Evolutionary conservation across 148 eudicot species (phyloP), one percentile per base, ranked within the genome.

Genomic region (Vaccinium macrocarpon): DNA sequence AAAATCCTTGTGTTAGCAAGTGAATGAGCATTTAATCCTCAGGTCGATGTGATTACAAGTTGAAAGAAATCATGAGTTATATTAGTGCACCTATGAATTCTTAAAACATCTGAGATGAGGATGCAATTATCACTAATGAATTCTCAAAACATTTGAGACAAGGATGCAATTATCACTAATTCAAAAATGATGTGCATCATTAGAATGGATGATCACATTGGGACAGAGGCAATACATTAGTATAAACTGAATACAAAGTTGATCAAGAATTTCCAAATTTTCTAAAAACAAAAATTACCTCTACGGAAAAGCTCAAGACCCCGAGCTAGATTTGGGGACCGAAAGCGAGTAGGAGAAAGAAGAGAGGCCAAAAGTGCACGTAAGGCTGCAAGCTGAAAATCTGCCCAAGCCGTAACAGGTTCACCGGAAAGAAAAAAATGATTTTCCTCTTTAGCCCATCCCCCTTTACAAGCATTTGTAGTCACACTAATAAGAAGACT

Each of bases 281-380:
- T 25, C 50, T 59, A 56, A 68, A 46, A n/a, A 57, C 57, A 51
- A 76, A 59, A 21, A 64, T 61, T 93, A 95, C 99, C 99, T 93
- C 89, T 92, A 11, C 89, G 91, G 83, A 93, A 93, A 85, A 96
- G 93, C 82, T 93, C 90, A 61, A 96, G 93, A 74, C 94, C 92
- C 80, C 86, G 93, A 50, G 93, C 86, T 46, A 96, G 92, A 90
- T 88, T 84, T 21, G 95, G 92, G 21, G 98, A 94, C 62, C 97
- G 94, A 81, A 85, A 82, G 85, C 88, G 93, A 51, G 94, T 83
- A 53, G 95, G 94, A 15, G 97, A 93, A 83, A 93, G 90, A 86
- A 96, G 95, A 87, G 98, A 96, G 80, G 95, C 94, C 88, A 92
- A 85, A 84, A 94, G 90, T 84, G 99, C 95, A 88, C 82, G 92